Conservation (phyloP, 495 filamentous ascomycete genomes). For the Lindgomyces ingoldianus region DNA sequence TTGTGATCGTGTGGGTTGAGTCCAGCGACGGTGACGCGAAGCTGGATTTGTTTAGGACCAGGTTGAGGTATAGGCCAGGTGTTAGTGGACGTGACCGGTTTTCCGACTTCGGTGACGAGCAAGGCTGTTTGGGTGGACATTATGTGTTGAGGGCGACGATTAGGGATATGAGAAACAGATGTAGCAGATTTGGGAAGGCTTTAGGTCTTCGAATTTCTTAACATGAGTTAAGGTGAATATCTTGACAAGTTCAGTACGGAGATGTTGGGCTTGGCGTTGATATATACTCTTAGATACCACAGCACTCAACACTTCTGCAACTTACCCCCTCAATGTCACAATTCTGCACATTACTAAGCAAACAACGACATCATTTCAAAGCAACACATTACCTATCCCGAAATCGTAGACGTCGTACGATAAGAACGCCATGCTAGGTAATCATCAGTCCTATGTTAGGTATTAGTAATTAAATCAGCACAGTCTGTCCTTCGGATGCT, state of each 20-base stretch:
- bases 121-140: conserved; percentile 27
- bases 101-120: conserved; percentile 14
- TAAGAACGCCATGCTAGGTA: too few species aligned
- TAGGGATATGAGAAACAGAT: not conserved
- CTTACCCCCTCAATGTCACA: too few species aligned
- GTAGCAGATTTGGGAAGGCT: not conserved
- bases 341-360: too few species aligned
- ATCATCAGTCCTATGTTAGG: too few species aligned
- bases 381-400: too few species aligned
- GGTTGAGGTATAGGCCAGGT: conserved; percentile 39
- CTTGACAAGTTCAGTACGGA: not conserved
- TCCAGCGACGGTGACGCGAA: conserved; percentile 41
- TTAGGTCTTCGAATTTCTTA: not conserved
- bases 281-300: too few species aligned
- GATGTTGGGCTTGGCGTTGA: too few species aligned
- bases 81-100: not conserved
- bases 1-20: conserved; percentile 43
- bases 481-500: too few species aligned
- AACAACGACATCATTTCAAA: too few species aligned
- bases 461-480: too few species aligned
- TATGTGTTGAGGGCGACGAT: not conserved
- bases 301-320: too few species aligned
- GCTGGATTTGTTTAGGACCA: conserved; percentile 27
- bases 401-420: too few species aligned
- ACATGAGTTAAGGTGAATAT: not conserved